phyloP scores from a whole-genome alignment of 2,329 filamentous ascomycete genomes.

The Allantophomopsis cytisporea region DNA sequence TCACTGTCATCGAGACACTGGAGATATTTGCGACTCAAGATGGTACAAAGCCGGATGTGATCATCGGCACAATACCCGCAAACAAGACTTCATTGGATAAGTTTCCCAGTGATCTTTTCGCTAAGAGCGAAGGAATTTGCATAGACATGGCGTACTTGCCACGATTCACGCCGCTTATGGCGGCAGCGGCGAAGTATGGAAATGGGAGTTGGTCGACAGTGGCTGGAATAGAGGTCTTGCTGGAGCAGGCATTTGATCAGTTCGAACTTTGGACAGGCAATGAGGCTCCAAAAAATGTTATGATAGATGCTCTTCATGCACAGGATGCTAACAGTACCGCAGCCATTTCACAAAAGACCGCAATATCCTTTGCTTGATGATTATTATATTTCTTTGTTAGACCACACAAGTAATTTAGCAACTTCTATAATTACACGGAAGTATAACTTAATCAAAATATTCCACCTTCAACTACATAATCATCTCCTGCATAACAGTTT shows the following conservation, averaged over 20 bases:
- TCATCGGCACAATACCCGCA: constrained; percentile 2
- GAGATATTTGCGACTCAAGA: not conserved
- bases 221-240: constrained; percentile 62
- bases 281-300: constrained; percentile 41
- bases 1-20: not conserved
- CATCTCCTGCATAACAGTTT: too few species aligned
- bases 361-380: too few species aligned
- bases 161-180: constrained; percentile 1
- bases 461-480: too few species aligned
- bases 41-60: not conserved
- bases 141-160: constrained; percentile 1
- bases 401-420: too few species aligned
- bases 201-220: constrained; percentile 49
- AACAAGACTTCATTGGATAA: constrained; percentile 1
- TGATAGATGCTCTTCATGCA: constrained; percentile 31
- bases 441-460: too few species aligned
- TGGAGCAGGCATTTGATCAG: constrained; percentile 66
- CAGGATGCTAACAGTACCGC: too few species aligned
- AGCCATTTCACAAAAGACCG: too few species aligned
- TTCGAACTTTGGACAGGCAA: constrained; percentile 51
- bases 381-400: too few species aligned
- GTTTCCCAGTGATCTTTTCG: constrained; percentile 20
- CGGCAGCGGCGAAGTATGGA: not conserved
- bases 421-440: too few species aligned
- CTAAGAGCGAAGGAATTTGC: constrained; percentile 20